Conservation (phyloP, 2,329 filamentous ascomycete species). For the Clarireedia hainanense region DNA sequence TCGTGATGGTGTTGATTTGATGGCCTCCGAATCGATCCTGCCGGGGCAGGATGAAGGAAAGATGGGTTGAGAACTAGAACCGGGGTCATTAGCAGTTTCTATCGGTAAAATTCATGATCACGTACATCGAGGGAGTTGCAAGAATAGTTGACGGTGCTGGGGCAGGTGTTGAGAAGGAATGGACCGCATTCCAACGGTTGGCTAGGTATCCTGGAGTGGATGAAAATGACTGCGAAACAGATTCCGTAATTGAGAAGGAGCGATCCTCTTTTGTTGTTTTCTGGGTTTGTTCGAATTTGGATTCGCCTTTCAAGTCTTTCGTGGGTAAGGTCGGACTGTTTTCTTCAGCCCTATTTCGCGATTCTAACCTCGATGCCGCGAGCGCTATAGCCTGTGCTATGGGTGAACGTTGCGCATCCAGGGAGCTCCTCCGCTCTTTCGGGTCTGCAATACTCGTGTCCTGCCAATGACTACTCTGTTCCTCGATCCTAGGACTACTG, state of each 20-base stretch:
- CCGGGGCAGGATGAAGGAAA: slow-evolving; percentile 27
- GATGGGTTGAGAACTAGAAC: slow-evolving; percentile 16
- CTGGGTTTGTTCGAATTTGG: background rate
- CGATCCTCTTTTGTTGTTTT: slow-evolving; percentile 9
- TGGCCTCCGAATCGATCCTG: slow-evolving; percentile 17
- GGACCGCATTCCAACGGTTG: slow-evolving; percentile 47
- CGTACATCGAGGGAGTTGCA: slow-evolving; percentile 39
- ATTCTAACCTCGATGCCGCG: background rate
- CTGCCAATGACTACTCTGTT: slow-evolving; percentile 5
- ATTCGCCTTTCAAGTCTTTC: background rate
- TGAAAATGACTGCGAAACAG: slow-evolving; percentile 23
- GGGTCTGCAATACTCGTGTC: slow-evolving; percentile 4
- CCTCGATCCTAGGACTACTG: slow-evolving; percentile 19
- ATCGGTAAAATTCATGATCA: background rate
- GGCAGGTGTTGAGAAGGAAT: slow-evolving; percentile 43
- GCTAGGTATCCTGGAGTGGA: slow-evolving; percentile 31
- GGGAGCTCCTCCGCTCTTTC: background rate
- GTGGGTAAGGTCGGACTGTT: background rate
- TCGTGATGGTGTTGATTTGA: slow-evolving; percentile 20
- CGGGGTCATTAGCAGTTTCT: slow-evolving; percentile 3
- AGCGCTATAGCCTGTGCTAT: background rate
- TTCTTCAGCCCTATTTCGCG: background rate
- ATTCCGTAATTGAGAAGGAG: slow-evolving; percentile 15
- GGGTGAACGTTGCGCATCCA: background rate
- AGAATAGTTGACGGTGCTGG: slow-evolving; percentile 28